Percentiles rank a stretch among this genome's conserved stretches.
These are phyloP conservation scores for Xylaria telfairii DNA, from an alignment of 495 filamentous ascomycete species.

Conservation along the genomic window DNA sequence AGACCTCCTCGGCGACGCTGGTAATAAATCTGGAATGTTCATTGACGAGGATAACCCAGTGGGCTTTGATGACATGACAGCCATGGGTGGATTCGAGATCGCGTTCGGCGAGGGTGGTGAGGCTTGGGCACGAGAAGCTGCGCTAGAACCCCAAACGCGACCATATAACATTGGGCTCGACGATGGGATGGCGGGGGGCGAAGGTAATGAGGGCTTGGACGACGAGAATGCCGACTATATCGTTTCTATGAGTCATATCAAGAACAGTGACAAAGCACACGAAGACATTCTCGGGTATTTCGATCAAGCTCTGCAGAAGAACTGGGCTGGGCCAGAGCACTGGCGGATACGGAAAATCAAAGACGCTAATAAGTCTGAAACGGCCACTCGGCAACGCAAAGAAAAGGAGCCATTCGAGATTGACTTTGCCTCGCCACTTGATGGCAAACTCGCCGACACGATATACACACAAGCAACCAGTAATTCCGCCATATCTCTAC, in stretches of 20 bases:
- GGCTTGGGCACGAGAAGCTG: constrained; percentile 72
- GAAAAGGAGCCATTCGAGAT: constrained; percentile 97
- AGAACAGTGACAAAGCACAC: constrained; percentile 67
- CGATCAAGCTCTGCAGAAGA: constrained; percentile 91
- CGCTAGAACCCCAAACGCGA: constrained; percentile 66
- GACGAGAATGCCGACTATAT: constrained; percentile 67
- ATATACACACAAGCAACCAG: constrained; percentile 83
- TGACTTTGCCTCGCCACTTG: constrained; percentile 79
- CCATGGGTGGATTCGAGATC: constrained; percentile 76
- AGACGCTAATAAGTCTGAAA: constrained; percentile 69
- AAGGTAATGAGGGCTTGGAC: constrained; percentile 66
- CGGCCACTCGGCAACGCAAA: constrained; percentile 69
- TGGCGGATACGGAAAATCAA: constrained; percentile 97
- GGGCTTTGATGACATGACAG: constrained; percentile 85
- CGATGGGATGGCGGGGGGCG: constrained; percentile 59
- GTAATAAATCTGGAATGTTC: constrained; percentile 79
- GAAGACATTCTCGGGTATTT: constrained; percentile 97
- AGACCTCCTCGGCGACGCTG: constrained; percentile 52
- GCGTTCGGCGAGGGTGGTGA: constrained; percentile 79
- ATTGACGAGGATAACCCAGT: constrained; percentile 78
- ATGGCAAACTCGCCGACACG: constrained; percentile 71
- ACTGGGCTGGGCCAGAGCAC: constrained; percentile 99
- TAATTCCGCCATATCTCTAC: constrained; percentile 80
- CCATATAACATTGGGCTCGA: constrained; percentile 62
- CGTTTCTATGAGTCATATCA: constrained; percentile 70